Percentiles rank a stretch among this genome's conserved stretches.
Conservation (phyloP, 1,284 basidiomycete species). For the Tylopilus sp. region DNA sequence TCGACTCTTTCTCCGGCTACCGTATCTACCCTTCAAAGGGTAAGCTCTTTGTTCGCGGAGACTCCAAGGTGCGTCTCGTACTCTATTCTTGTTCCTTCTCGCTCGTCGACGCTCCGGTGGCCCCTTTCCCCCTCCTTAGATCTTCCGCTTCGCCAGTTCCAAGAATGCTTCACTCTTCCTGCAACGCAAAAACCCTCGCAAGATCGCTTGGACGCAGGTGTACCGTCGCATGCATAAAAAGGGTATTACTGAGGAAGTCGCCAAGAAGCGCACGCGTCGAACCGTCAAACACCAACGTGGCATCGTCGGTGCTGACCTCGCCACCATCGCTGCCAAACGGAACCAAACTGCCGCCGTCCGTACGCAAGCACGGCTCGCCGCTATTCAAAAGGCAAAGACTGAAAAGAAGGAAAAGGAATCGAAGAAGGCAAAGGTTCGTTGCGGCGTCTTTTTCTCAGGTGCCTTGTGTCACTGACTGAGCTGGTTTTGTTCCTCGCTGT, state of each 20-base stretch:
- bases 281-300: constrained; percentile 98
- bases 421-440: constrained; percentile 81
- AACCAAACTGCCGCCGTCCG: constrained; percentile 89
- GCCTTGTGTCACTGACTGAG: not conserved
- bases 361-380: constrained; percentile 73
- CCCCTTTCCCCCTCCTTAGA: constrained; percentile 40
- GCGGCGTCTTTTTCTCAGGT: not conserved
- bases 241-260: constrained; percentile 97
- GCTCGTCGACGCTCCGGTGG: too few relatives aligned
- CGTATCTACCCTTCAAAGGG: constrained; percentile 97
- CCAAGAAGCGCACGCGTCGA: constrained; percentile 97
- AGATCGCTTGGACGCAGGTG: constrained; percentile 97
- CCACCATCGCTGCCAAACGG: constrained; percentile 85
- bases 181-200: constrained; percentile 99
- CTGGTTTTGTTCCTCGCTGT: constrained; percentile 6
- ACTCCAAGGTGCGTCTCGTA: constrained; percentile 77
- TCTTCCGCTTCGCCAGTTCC: constrained; percentile 86
- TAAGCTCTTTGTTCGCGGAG: constrained; percentile 91
- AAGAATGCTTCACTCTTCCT: constrained; percentile 97
- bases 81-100: not conserved
- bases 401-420: constrained; percentile 96
- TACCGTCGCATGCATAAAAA: constrained; percentile 99
- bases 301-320: constrained; percentile 94
- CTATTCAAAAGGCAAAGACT: constrained; percentile 88
- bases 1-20: constrained; percentile 93